phyloP scores from a whole-genome alignment of 331 rosid species.

The Prunus yedoensis region DNA sequence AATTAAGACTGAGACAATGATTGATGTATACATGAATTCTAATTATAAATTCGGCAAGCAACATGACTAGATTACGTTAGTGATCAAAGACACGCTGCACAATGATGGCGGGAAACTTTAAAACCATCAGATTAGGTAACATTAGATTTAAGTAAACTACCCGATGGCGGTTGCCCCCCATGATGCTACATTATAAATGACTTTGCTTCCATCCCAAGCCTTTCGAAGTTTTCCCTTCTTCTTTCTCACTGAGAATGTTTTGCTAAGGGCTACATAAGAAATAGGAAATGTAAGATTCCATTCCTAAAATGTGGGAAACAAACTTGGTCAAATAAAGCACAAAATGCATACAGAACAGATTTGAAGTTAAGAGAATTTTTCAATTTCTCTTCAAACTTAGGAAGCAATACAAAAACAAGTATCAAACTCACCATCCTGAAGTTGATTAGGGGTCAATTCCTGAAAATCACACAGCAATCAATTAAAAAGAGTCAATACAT shows the following conservation, averaged over 20 bases:
- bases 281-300: conserved; percentile 25
- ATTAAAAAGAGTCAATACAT: conserved; percentile 10
- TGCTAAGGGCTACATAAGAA: conserved; percentile 74
- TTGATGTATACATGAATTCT: background rate
- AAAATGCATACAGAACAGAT: background rate
- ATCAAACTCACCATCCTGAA: conserved; percentile 75
- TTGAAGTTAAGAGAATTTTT: background rate
- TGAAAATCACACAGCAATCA: conserved; percentile 42
- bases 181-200: conserved; percentile 91
- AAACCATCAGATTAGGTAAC: background rate
- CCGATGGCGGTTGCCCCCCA: conserved; percentile 99
- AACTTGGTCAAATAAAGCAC: conserved; percentile 6
- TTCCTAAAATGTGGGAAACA: background rate
- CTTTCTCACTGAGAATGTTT: conserved; percentile 85
- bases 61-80: background rate
- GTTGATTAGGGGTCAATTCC: conserved; percentile 91
- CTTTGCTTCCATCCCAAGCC: conserved; percentile 99
- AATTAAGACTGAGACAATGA: background rate
- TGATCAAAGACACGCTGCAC: background rate
- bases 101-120: background rate
- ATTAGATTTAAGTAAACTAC: conserved; percentile 37
- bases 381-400: background rate
- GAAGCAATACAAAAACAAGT: conserved; percentile 13
- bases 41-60: background rate
- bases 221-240: conserved; percentile 90